Base-by-base conservation (phyloP, 164 flowering plant species). In the Tetrastigma voinierianum region DNA sequence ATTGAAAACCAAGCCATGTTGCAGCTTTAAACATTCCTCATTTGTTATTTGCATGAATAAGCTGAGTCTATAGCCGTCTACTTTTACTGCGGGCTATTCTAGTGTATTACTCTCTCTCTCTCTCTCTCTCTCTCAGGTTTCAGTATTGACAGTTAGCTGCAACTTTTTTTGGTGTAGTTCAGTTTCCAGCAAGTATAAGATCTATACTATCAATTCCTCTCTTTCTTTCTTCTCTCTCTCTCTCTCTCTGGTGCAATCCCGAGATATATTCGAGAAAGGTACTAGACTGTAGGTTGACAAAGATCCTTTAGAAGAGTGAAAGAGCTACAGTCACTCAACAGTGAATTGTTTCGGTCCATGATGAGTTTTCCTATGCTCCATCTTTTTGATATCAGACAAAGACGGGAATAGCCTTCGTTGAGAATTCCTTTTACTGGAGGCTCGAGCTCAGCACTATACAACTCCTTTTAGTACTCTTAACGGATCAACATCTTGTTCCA, bases 1-100 rank as follows among this genome's bases (percentile, higher is more conserved):
- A 53, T 13, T 48, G 13, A 59, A 57, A 23, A 49, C 49, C 6
- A 32, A 18, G 44, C 45, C 16, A 56, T 67, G 65, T 46, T 47
- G 76, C 79, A 76, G 76, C 77, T 76, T 76, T 79, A 77, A 70
- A 72, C 81, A 69, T 77, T 67, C 76, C 49, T 8, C 18, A 57
- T 51, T 65, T 43, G 73, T 45, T 43, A 58, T 61, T 32, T 68
- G 70, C 70, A 49, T 67, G 63, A 56, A 49, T 60, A 45, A 59
- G 66, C 64, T 19, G 62, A 52, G 52, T 45, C 67, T 23, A 19
- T 47, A 68, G 77, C 69, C 74, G 77, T 55, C 79, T 51, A 43
- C 79, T 73, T 72, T 71, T 64, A 12, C 72, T 54, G 71, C 65
- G 4, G 52, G 59, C n/a, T 9, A 46, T 57, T 32, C 62, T 58